Conservation (phyloP, 106 monocot genomes). For the Dendrobium nobile region DNA sequence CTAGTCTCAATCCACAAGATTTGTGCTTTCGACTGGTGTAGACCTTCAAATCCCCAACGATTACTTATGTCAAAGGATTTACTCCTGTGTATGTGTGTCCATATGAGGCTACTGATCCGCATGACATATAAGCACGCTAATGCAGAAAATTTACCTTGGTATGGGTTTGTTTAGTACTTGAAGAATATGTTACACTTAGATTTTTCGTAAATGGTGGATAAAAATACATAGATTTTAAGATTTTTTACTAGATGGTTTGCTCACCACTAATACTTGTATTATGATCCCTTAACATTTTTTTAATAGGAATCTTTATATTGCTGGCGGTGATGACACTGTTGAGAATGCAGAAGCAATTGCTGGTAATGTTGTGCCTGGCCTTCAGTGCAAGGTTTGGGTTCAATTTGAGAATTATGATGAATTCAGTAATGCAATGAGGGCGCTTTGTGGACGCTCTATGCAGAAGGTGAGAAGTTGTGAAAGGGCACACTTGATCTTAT, state of each 20-base stretch:
- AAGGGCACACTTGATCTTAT: not conserved
- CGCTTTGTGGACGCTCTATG: constrained; percentile 73
- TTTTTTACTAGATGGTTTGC: not conserved
- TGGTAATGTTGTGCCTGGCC: constrained; percentile 55
- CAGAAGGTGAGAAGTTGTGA: constrained; percentile 49
- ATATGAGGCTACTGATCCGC: no score
- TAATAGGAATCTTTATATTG: constrained; percentile 79
- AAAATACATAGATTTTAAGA: not conserved
- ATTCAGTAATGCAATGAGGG: constrained; percentile 66
- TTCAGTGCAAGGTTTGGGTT: constrained; percentile 82
- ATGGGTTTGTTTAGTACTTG: not conserved
- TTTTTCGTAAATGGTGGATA: not conserved
- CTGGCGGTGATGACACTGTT: constrained; percentile 52
- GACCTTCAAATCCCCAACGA: no score
- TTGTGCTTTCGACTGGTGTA: no score
- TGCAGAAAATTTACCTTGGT: not conserved
- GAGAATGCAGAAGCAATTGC: constrained; percentile 30
- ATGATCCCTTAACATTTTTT: not conserved
- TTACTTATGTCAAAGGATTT: no score
- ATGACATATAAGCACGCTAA: not conserved
- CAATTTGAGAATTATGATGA: constrained; percentile 76
- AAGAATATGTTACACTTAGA: not conserved
- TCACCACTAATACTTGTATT: not conserved
- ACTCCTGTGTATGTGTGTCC: no score
- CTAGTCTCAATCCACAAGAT: no score